These are phyloP conservation scores for Omphalea diandra DNA, from an alignment of 441 rosid species.

Conservation along the genomic window DNA sequence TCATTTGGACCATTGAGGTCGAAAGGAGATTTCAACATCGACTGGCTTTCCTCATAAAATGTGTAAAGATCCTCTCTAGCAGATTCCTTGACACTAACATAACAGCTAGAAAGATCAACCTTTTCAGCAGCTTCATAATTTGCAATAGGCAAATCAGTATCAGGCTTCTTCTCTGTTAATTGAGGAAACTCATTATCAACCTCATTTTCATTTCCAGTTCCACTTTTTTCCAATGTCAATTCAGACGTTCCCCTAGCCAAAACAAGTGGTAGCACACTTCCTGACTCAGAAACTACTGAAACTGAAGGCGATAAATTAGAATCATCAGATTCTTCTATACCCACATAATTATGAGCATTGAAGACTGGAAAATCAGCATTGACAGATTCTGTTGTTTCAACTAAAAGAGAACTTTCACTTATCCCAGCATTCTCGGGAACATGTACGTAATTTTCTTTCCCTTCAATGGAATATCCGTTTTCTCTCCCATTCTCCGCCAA, in stretches of 20 bases:
- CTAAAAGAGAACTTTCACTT: not conserved
- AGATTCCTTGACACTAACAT: slow-evolving; percentile 36
- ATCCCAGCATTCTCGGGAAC: slow-evolving; percentile 24
- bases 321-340: slow-evolving; percentile 35
- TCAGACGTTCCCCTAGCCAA: slow-evolving; percentile 32
- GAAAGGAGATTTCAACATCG: slow-evolving; percentile 31
- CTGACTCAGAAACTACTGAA: slow-evolving; percentile 31
- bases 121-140: slow-evolving; percentile 29
- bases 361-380: slow-evolving; percentile 21
- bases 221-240: slow-evolving; percentile 24
- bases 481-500: slow-evolving; percentile 24
- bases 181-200: slow-evolving; percentile 28
- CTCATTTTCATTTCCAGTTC: slow-evolving; percentile 28
- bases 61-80: slow-evolving; percentile 61
- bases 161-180: slow-evolving; percentile 18
- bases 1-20: slow-evolving; percentile 37
- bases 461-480: slow-evolving; percentile 14
- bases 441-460: slow-evolving; percentile 28
- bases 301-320: slow-evolving; percentile 22
- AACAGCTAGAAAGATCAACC: slow-evolving; percentile 25
- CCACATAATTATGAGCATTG: slow-evolving; percentile 5
- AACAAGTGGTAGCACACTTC: slow-evolving; percentile 34
- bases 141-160: slow-evolving; percentile 32
- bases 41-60: slow-evolving; percentile 49
- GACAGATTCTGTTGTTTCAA: slow-evolving; percentile 21